phyloP scores from a whole-genome alignment of 208 protist species.

The Leishmania martiniquensis region DNA sequence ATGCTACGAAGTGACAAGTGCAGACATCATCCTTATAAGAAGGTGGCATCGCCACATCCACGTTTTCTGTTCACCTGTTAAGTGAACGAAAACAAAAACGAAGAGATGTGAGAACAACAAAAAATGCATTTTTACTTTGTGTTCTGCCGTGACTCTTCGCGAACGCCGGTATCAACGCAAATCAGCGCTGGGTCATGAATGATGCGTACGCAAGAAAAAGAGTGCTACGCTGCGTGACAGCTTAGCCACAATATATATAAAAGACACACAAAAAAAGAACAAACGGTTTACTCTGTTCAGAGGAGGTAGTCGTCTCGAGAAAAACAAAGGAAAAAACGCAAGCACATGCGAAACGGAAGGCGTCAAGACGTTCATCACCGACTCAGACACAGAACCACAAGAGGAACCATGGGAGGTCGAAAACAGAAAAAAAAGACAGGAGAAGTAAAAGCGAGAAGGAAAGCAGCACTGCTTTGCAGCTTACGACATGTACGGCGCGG shows the following conservation, averaged over 20 bases:
- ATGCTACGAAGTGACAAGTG: not conserved
- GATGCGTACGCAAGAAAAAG: not conserved
- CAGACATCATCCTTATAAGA: not conserved
- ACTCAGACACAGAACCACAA: not conserved
- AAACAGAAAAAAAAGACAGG: not conserved
- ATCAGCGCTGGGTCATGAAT: not conserved
- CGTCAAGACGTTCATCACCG: not conserved
- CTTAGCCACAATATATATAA: not conserved
- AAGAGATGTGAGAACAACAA: not conserved
- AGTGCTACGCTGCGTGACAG: not conserved
- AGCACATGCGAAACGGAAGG: not conserved
- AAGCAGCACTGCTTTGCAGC: not conserved
- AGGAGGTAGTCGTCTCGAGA: not conserved
- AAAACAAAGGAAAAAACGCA: not conserved
- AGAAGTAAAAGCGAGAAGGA: not conserved
- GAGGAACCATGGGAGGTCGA: too few relatives aligned
- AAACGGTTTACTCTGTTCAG: not conserved
- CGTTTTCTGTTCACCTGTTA: not conserved
- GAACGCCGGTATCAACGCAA: not conserved
- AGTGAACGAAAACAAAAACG: not conserved
- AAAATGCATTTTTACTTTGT: not conserved
- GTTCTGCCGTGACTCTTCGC: not conserved
- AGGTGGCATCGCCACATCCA: not conserved
- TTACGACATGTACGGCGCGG: not conserved
- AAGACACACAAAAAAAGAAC: not conserved